Evolutionary conservation across 352 stramenopile species (phyloP), one percentile per base, ranked within the genome.

Genomic region (Globisporangium lucens): DNA sequence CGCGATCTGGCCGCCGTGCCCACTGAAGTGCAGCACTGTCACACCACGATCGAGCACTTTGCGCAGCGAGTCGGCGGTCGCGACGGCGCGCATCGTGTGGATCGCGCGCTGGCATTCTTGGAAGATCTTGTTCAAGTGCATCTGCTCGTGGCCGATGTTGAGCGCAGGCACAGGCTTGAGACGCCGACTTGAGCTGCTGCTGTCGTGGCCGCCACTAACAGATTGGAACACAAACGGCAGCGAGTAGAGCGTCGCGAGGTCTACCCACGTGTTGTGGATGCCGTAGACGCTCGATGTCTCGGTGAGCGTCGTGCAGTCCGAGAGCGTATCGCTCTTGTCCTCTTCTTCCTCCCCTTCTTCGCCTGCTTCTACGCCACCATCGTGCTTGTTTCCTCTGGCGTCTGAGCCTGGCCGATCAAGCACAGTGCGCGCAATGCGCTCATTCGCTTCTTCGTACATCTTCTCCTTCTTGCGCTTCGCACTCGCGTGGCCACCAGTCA

Each of bases 271-370:
- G 73, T 90, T 90, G 65, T 90, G 81, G 30, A 89, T 83, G 30
- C 83, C 81, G 60, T 89, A 90, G 56, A 91, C 83, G 52, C 83
- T 91, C 36, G 83, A 91, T 10, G 80, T 76, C 62, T 91, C 83
- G 9, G 82, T 91, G 63, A 75, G 69, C 22, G 82, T 89, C 57
- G 83, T 91, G 65, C 83, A 91, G 64, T 91, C 83, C 17, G 83
- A 91, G 27, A 91, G 66, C 41, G 83, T 91, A 67, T 91, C 83
- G 67, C 83, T 91, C 78, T 89, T 88, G 74, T 91, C 83, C 65
- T 90, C 83, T 15, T 74, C 77, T 17, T 79, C 76, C 22, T 74
- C 72, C 12, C 20, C 61, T 51, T 33, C 30, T 33, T 33, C 30
- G 3, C 30, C 30, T 33, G 30, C 30, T 33, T 46, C 36, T 9